A percentile compares a stretch with the other conserved stretches of the same genome.
phyloP scores from a whole-genome alignment of 345 rosid species.

The Carallia brachiata region DNA sequence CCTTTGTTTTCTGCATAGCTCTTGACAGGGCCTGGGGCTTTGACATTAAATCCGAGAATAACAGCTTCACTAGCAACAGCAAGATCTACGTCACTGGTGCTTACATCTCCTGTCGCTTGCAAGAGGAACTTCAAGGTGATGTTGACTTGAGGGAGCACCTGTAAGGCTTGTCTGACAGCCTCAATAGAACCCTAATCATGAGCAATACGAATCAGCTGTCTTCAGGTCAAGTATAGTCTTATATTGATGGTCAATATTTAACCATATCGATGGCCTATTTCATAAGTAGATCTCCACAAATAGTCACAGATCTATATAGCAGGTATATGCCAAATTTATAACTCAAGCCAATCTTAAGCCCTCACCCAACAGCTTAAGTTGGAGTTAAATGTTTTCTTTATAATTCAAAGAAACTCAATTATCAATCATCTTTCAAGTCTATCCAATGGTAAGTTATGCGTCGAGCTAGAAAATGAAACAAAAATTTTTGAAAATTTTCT shows the following conservation, averaged over 20 bases:
- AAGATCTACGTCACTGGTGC: constrained; percentile 89
- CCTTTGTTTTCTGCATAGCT: constrained; percentile 82
- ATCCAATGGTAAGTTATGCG: neutral
- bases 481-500: neutral
- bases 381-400: no score
- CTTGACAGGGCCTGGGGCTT: constrained; percentile 72
- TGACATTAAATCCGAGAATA: constrained; percentile 85
- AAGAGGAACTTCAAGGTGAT: constrained; percentile 86
- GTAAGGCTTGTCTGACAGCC: constrained; percentile 92
- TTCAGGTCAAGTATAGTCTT: no score
- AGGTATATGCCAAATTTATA: no score
- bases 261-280: no score
- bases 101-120: constrained; percentile 91
- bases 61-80: constrained; percentile 86
- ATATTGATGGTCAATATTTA: no score
- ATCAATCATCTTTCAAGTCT: neutral
- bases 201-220: constrained; percentile 20
- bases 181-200: constrained; percentile 85
- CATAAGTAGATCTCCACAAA: no score
- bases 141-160: constrained; percentile 85
- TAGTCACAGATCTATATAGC: no score
- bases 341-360: no score
- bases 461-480: constrained; percentile 2
- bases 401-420: no score
- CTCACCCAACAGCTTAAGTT: no score